Conservation (phyloP, 192 early-diverging fungal genomes). For the Ambispora gerdemannii region DNA sequence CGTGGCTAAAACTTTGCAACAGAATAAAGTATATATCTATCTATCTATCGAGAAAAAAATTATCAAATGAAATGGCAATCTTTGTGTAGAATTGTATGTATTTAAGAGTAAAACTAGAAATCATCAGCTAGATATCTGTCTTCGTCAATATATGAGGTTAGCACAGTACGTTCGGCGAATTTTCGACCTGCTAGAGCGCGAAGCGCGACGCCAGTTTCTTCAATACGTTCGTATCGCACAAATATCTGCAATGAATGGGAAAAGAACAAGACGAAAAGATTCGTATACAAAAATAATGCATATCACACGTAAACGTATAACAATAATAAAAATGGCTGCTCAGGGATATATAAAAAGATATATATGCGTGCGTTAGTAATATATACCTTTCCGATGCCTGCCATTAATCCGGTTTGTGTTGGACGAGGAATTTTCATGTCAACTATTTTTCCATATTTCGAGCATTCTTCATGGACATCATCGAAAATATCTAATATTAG, state of each 20-base stretch:
- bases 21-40: too few species aligned
- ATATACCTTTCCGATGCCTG: constrained; percentile 82
- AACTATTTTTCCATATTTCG: constrained; percentile 77
- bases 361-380: neutral
- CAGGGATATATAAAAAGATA: neutral
- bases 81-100: too few species aligned
- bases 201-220: constrained; percentile 65
- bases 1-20: too few species aligned
- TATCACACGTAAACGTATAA: neutral
- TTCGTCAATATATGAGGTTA: constrained; percentile 80
- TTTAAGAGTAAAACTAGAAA: constrained; percentile 51
- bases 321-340: neutral
- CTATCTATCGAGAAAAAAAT: too few species aligned
- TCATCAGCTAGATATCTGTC: constrained; percentile 66
- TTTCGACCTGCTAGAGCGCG: constrained; percentile 85
- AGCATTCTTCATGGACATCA: constrained; percentile 88
- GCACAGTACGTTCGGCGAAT: constrained; percentile 90
- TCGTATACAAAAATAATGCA: neutral
- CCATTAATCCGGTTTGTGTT: constrained; percentile 44
- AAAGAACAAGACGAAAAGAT: neutral
- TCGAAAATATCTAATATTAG: constrained; percentile 72
- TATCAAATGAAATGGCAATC: too few species aligned
- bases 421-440: constrained; percentile 86
- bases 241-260: constrained; percentile 76
- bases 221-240: constrained; percentile 64